Evolutionary conservation across 148 eudicot genomes (phyloP), one percentile per base, ranked within the genome.

Genomic region (Fallopia convolvulus): DNA sequence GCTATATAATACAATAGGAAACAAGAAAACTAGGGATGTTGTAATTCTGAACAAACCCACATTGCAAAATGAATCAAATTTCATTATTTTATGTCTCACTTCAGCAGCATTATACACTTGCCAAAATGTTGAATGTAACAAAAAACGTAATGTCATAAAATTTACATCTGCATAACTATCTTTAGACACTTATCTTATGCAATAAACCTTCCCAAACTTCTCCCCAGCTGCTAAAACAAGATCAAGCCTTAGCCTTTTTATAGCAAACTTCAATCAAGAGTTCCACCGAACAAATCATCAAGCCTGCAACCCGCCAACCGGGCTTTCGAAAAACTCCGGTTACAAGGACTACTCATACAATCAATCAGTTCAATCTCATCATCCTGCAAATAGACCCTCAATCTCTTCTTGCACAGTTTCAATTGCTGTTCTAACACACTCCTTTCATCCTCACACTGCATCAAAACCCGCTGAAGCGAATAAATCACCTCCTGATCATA

Each of bases 401-500:
- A 55, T 56, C 81, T 92, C 77, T 76, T 79, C 80, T 81, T 85
- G 66, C 83, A 85, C 56, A 79, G 53, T 78, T 86, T 86, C 83
- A 89, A 63, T 36, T 90, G 86, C 56, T 90, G 87, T 82, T 88
- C 91, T 78, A 90, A 72, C 53, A 83, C 32, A 74, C 85, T 78
- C 79, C 90, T 85, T 55, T 89, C 91, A 2, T 86, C 84, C 77
- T 91, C 92, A 33, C 86, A 93, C 50, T 83, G 83, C 82, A 79
- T 77, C n/a, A 91, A 80, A 14, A 92, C 85, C 94, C 91, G 84
- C 76, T 88, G 88, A 75, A 92, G 74, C 49, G 97, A 92, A 10
- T 83, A 78, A 46, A 92, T 94, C 46, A 89, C 90, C 70, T 87
- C 90, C 53, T 92, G 92, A 84, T 92, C 94, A 85, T 92, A 89